phyloP scores from a whole-genome alignment of 2,329 filamentous ascomycete species.

The Ophiocordyceps camponoti-saundersi region DNA sequence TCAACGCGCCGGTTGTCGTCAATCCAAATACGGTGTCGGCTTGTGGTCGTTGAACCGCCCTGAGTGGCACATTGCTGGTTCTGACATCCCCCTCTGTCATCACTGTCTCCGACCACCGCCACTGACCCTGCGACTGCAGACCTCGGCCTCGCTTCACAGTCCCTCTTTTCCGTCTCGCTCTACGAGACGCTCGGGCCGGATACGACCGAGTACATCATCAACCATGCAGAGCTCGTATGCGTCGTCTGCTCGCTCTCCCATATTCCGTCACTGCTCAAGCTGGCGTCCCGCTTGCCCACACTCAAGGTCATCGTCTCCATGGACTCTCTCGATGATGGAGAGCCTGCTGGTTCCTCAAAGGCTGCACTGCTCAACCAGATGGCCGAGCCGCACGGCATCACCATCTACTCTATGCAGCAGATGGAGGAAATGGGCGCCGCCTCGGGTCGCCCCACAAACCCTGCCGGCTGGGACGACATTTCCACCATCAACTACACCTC shows the following conservation, averaged over 20 bases:
- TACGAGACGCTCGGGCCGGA: conserved; percentile 93
- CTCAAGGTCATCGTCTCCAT: conserved; percentile 81
- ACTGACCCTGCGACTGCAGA: conserved; percentile 31
- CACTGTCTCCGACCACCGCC: not conserved
- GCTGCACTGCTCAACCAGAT: conserved; percentile 58
- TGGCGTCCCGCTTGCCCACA: conserved; percentile 56
- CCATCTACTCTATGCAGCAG: conserved; percentile 62
- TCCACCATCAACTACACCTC: conserved; percentile 88
- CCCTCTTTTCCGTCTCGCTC: conserved; percentile 77
- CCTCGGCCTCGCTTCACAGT: conserved; percentile 72
- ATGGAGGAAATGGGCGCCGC: conserved; percentile 68
- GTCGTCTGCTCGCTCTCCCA: conserved; percentile 69
- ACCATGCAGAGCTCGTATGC: conserved; percentile 62
- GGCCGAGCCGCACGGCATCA: conserved; percentile 55
- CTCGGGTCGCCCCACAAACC: conserved; percentile 51
- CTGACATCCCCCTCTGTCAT: not conserved
- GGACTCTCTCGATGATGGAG: conserved; percentile 67
- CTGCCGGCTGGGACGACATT: conserved; percentile 57
- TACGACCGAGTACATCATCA: conserved; percentile 87
- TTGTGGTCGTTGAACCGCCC: conserved; percentile 75
- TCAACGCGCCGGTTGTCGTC: conserved; percentile 46
- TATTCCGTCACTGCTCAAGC: conserved; percentile 63
- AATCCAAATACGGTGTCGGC: conserved; percentile 55
- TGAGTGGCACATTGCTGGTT: conserved; percentile 72
- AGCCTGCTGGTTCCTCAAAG: conserved; percentile 64